Conservation (phyloP, 2,329 filamentous ascomycete species). For the Bertia moriformis region DNA sequence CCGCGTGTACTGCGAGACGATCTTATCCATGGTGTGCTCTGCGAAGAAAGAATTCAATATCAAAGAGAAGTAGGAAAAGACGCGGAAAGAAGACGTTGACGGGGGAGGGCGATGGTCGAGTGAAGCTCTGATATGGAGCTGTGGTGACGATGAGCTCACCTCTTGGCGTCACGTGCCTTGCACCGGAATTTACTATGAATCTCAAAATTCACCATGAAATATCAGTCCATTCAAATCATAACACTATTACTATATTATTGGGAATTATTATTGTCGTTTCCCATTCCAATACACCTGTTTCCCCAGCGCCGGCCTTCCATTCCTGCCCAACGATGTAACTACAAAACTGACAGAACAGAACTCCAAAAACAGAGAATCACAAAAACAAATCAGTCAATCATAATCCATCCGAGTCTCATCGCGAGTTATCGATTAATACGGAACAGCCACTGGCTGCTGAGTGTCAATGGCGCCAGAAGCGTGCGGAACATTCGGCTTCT, state of each 20-base stretch:
- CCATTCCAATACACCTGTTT: background rate
- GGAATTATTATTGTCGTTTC: background rate
- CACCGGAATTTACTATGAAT: background rate
- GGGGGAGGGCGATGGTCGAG: background rate
- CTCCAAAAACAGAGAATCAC: too few relatives aligned
- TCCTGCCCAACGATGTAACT: too few relatives aligned
- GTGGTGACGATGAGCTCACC: background rate
- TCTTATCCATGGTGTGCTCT: background rate
- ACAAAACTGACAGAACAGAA: too few relatives aligned
- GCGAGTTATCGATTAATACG: too few relatives aligned
- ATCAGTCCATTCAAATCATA: background rate
- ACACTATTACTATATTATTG: background rate
- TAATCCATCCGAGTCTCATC: too few relatives aligned
- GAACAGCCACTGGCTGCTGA: background rate
- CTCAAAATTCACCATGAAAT: background rate
- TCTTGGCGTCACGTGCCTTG: constrained; percentile 1
- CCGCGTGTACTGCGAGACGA: background rate
- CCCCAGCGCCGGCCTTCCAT: too few relatives aligned
- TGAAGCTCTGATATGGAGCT: background rate
- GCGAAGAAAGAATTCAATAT: background rate
- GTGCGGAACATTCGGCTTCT: background rate
- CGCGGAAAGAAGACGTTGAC: background rate
- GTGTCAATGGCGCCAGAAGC: background rate
- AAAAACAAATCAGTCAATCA: too few relatives aligned
- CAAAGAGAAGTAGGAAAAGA: background rate